phyloP scores from a whole-genome alignment of 352 stramenopile species.

The Phytophthora syringae region DNA sequence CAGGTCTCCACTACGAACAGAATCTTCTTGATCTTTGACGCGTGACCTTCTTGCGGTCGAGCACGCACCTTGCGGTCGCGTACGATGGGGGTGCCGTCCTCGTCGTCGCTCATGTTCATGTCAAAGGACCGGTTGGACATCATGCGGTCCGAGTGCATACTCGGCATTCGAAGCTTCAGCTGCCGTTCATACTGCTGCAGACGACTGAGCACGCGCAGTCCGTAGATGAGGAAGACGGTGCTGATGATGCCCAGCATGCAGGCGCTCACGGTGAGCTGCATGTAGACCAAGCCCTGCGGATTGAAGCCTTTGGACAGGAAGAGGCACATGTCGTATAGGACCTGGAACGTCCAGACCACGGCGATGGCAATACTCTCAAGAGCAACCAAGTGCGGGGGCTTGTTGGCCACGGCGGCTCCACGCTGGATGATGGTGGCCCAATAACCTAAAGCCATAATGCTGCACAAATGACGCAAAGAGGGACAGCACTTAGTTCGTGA shows the following conservation, averaged over 20 bases:
- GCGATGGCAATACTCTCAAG: constrained; percentile 44
- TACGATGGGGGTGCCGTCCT: constrained; percentile 31
- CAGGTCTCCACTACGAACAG: constrained; percentile 44
- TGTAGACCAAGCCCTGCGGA: constrained; percentile 40
- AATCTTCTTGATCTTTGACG: constrained; percentile 54
- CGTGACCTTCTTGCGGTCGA: constrained; percentile 39
- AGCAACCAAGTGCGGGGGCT: constrained; percentile 37
- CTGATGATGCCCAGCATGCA: constrained; percentile 55
- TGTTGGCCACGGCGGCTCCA: constrained; percentile 39
- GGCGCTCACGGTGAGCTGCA: constrained; percentile 49
- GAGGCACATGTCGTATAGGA: constrained; percentile 49
- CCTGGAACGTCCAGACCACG: constrained; percentile 51
- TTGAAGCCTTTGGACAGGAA: constrained; percentile 56
- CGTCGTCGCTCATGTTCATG: constrained; percentile 48
- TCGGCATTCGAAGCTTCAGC: constrained; percentile 44
- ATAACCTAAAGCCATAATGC: constrained; percentile 55
- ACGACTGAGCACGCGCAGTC: constrained; percentile 42
- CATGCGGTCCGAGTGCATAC: constrained; percentile 41
- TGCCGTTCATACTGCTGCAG: constrained; percentile 48
- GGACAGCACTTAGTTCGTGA: constrained; percentile 13
- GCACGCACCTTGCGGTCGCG: constrained; percentile 21
- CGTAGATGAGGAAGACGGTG: constrained; percentile 50
- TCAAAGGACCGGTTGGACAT: constrained; percentile 45
- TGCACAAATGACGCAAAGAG: constrained; percentile 19
- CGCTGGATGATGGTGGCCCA: constrained; percentile 56